Conservation (phyloP, 2,329 filamentous ascomycete species). For the Arthrobotrys musiformis region DNA sequence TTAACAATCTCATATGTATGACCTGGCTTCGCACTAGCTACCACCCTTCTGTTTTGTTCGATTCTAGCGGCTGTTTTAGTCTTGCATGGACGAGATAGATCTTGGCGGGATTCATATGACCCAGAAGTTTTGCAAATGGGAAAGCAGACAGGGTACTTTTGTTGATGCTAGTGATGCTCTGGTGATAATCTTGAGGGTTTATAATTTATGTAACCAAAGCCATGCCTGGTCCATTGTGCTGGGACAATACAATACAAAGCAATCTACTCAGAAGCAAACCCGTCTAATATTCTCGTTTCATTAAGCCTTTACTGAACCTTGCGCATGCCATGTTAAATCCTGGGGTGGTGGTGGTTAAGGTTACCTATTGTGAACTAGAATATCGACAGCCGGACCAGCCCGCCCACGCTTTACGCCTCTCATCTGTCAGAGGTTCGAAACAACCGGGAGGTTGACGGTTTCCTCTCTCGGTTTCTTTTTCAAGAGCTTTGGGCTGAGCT, state of each 20-base stretch:
- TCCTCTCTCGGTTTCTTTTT: slow-evolving; percentile 16
- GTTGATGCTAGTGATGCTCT: neutral
- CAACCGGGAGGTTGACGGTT: slow-evolving; percentile 32
- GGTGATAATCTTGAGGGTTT: slow-evolving; percentile 15
- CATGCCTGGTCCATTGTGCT: slow-evolving; percentile 40
- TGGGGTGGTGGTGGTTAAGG: neutral
- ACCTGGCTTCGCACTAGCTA: neutral
- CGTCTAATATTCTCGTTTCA: slow-evolving; percentile 42
- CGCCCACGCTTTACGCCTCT: slow-evolving; percentile 19
- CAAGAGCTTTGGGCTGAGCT: neutral
- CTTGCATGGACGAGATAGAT: slow-evolving; percentile 22
- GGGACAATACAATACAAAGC: slow-evolving; percentile 20
- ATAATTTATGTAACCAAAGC: neutral
- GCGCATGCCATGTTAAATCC: neutral
- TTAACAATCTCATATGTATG: slow-evolving; percentile 32
- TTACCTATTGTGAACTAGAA: no score
- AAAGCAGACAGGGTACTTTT: neutral
- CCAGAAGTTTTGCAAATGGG: no score
- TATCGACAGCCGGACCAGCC: slow-evolving; percentile 11
- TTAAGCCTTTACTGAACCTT: slow-evolving; percentile 35
- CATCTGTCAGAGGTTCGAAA: slow-evolving; percentile 49
- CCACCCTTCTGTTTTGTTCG: neutral
- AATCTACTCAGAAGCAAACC: neutral
- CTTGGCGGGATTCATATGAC: slow-evolving; percentile 11
- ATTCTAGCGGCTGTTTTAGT: slow-evolving; percentile 51